Evolutionary conservation across 768 basidiomycete genomes (phyloP).

Genomic region (Mycena rebaudengoi): DNA sequence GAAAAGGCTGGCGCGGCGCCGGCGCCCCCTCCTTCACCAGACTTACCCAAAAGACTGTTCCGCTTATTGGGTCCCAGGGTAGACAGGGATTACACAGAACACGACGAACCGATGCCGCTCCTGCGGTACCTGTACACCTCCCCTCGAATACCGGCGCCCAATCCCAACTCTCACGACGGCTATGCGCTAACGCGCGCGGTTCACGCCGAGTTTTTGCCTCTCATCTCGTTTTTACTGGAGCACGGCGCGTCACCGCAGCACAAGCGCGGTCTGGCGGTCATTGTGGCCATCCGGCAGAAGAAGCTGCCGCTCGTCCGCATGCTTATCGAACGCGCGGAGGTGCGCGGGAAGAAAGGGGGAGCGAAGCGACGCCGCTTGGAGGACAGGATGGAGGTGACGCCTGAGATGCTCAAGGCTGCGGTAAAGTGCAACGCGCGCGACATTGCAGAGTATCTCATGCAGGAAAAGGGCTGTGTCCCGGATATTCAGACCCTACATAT

Average conservation of each 20-base stretch:
- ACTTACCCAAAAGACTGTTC: slow-evolving; percentile 77
- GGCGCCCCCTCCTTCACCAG: slow-evolving; percentile 34
- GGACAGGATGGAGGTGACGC: slow-evolving; percentile 64
- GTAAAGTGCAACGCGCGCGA: slow-evolving; percentile 71
- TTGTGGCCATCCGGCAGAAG: slow-evolving; percentile 77
- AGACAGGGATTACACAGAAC: slow-evolving; percentile 49
- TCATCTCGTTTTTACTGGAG: slow-evolving; percentile 75
- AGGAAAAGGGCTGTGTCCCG: slow-evolving; percentile 77
- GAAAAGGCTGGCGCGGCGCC: slow-evolving; percentile 10
- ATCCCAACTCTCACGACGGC: slow-evolving; percentile 76
- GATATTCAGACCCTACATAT: slow-evolving; percentile 70
- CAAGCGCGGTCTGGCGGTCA: slow-evolving; percentile 72
- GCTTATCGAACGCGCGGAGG: slow-evolving; percentile 71
- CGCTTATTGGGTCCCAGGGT: slow-evolving; percentile 50
- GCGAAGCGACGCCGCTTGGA: slow-evolving; percentile 63
- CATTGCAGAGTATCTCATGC: slow-evolving; percentile 74
- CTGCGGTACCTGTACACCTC: slow-evolving; percentile 63
- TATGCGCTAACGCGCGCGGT: slow-evolving; percentile 88
- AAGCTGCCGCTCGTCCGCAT: slow-evolving; percentile 74
- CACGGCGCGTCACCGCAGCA: slow-evolving; percentile 74
- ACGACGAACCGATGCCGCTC: slow-evolving; percentile 69
- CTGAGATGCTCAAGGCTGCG: slow-evolving; percentile 71
- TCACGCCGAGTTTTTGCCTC: slow-evolving; percentile 64
- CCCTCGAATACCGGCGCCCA: slow-evolving; percentile 49
- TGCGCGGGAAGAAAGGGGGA: slow-evolving; percentile 29